A percentile compares a stretch with the other conserved stretches of the same genome.
phyloP scores from a whole-genome alignment of 345 rosid species.

The Odontarrhena argentea region DNA sequence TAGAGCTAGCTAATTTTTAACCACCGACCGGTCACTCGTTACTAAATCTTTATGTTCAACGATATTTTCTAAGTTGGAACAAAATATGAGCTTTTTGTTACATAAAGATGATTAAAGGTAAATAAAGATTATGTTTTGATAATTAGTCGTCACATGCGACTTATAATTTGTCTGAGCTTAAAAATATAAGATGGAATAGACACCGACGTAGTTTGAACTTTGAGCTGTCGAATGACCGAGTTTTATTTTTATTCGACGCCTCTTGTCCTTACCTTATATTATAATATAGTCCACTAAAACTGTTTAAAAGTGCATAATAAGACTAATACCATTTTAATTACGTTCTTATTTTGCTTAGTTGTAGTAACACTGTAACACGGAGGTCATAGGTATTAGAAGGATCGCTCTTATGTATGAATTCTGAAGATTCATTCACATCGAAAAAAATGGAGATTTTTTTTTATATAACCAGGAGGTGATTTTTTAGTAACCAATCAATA shows the following conservation, averaged over 20 bases:
- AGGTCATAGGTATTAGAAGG: too few relatives aligned
- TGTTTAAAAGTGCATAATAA: too few relatives aligned
- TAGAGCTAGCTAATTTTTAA: background rate
- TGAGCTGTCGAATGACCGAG: slow-evolving; percentile 10
- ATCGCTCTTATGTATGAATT: too few relatives aligned
- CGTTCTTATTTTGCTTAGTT: too few relatives aligned
- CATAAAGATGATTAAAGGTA: background rate
- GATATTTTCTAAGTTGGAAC: background rate
- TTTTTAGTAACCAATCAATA: too few relatives aligned
- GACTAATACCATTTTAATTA: too few relatives aligned
- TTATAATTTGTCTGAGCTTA: slow-evolving; percentile 15
- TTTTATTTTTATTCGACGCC: slow-evolving; percentile 5
- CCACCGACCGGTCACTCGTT: background rate
- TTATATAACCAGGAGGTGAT: too few relatives aligned
- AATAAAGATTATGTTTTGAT: slow-evolving; percentile 5
- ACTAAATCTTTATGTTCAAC: background rate
- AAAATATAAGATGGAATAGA: slow-evolving; percentile 5
- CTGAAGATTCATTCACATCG: too few relatives aligned
- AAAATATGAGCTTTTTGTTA: background rate
- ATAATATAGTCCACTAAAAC: too few relatives aligned
- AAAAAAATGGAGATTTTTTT: too few relatives aligned
- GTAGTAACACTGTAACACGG: too few relatives aligned
- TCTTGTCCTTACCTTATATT: background rate
- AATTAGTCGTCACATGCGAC: slow-evolving; percentile 32
- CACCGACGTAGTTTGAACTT: slow-evolving; percentile 33